Evolutionary conservation across 441 rosid species (phyloP), one percentile per base, ranked within the genome.

Genomic region (Gossypium gossypioides): DNA sequence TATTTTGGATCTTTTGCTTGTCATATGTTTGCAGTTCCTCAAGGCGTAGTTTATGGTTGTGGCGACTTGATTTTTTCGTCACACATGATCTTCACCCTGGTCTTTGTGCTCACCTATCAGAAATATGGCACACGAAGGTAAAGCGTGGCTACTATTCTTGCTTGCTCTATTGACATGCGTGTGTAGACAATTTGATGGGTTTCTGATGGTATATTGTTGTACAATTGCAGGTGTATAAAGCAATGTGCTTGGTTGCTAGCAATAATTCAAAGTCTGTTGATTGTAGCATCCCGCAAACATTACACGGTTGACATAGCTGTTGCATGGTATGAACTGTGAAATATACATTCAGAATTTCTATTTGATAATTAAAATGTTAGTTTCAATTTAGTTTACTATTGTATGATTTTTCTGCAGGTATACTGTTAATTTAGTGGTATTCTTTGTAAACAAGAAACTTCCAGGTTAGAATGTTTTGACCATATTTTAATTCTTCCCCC

Each of bases 31-130:
- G 88, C 96, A 96, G 99, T 94, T 90, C 97, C 98, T 68, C 89
- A 85, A 37, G 99, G 98, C 21, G 86, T 88, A 32, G 80, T 87
- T 50, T 93, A 87, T 71, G 98, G 98, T 32, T 96, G 99, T 72
- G 99, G 99, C 72, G 99, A 96, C 84, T 83, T 96, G 86, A 96
- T 96, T 62, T 96, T 96, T 81, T 96, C 99, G 61, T 96, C 99
- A 3, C 99, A 96, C 81, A 96, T 93, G 98, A 93, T 96, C 78
- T 96, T 96, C 77, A 90, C 97, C 37, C 81, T 96, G 2, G 97
- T 96, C 64, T 96, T 96, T 81, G 97, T 93, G 70, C 96, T 79
- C 63, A 86, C 97, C 3, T 96, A 93, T 80, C 98, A 96, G 81
- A 93, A 91, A 76, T 93, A 93, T 75, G 99, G 99, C 69, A 76